Base-by-base conservation (phyloP, 129 eudicot species). In the Flaveria trinervia region DNA sequence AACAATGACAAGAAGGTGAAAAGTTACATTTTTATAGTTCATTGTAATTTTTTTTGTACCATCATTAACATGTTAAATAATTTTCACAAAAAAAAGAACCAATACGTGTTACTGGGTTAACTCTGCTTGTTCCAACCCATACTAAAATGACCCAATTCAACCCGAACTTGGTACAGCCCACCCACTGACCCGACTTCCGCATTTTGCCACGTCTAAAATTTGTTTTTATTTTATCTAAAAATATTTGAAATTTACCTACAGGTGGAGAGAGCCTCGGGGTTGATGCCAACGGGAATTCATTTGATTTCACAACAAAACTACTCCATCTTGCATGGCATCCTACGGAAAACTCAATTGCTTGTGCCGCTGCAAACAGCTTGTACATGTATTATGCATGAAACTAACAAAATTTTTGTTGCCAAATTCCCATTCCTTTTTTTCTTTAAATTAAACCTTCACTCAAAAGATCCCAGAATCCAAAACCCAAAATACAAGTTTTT, bases 351-450 rank as follows among this genome's bases (percentile, higher is more conserved):
- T 88, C 96, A 17, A 87, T 93, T 60, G 98, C 98, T 36, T 93
- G 98, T 90, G 98, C 98, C 72, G 98, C 98, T 80, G 98, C 98
- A 67, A 93, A 93, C 87, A 93, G 98, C 86, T 84, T 93, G 97
- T 93, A 93, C 88, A 93, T 93, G 98, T 93, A 93, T 74, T 93
- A 93, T 77, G 98, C 98, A 71, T 93, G 90, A 84, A 71, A 51
- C 13, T 78, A 70, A 78, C 82, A 70, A 28, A 70, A 18, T 70
- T 55, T 71, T 61, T 44, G 61, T 78, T 57, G 49, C 80, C 74
- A 54, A 67, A 77, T 39, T 66, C 70, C 71, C 7, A 50, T 9
- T 30, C 41, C 70, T 26, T 74, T 25, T 44, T 14, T 60, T 9
- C 65, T 43, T 56, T 23, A 60, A 51, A 74, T 54, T n/a, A 65